Base-by-base conservation (phyloP, 2,329 filamentous ascomycete genomes). In the Aschersonia sp. region DNA sequence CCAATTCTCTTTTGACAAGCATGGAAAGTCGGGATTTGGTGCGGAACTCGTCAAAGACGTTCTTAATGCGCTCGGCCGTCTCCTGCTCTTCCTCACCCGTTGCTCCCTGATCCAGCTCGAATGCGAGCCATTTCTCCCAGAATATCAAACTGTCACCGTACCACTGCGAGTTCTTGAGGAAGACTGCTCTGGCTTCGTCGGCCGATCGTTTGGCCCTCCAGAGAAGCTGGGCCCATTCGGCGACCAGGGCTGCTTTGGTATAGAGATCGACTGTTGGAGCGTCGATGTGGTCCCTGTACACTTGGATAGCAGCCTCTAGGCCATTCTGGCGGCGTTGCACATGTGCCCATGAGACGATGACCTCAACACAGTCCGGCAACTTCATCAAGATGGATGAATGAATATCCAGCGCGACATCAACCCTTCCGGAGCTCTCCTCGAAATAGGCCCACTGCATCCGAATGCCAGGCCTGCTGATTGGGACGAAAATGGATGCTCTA, bases 361-460 rank as follows among this genome's bases (percentile, higher is more conserved):
- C 87, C 62, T 95, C 88, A 44, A 94, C 75, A 53, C 90, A 86
- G 54, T 85, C 83, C 1, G 90, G 88, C 12, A 94, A 68, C 49
- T 75, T 74, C 53, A 81, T 69, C 32, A 97, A 71, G 47, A 98
- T 83, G 1, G 86, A 82, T 44, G 83, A 75, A 59, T 95, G 86
- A 48, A 98, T 89, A 49, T 86, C 88, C 50, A 83, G 79, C 9
- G 90, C 87, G 39, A 94, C 75, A 52, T 86, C 83, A 30, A 83
- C 68, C 40, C 87, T 80, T 5, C 80, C 86, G 41, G 77, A 74
- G 64, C 86, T 84, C 67, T 98, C 92, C 62, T 98, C 92, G 54
- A 95, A 95, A 56, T 89, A 87, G 11, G 92, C 90, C 69, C 89
- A 97, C 60, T 94, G 86, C 51, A 97, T 72, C 48, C 92, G 81